Conservation (phyloP, 176 grass and related monocot genomes). For the Alloteropsis semialata region DNA sequence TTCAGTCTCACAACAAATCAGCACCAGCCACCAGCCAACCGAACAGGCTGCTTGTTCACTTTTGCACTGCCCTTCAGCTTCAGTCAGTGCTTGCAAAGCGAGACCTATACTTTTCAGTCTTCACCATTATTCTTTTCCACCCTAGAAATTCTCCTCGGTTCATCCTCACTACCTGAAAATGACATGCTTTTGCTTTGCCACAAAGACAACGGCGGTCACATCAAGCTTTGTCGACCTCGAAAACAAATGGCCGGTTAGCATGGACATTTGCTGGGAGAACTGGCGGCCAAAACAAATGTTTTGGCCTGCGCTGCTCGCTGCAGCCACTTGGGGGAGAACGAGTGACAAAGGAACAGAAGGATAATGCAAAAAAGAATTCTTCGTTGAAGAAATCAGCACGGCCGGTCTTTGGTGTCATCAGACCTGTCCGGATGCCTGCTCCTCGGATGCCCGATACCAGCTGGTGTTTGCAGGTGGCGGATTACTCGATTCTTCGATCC, state of each 20-base stretch:
- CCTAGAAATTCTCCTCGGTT: not conserved
- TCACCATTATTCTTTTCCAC: not conserved
- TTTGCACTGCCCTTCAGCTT: too few species aligned
- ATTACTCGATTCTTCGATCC: too few species aligned
- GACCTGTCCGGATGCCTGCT: not conserved
- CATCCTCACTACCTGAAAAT: not conserved
- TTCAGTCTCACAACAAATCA: too few species aligned
- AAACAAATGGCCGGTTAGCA: not conserved
- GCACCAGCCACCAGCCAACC: too few species aligned
- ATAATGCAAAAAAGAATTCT: not conserved
- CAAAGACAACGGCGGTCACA: not conserved
- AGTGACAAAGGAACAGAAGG: not conserved
- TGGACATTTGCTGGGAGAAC: not conserved
- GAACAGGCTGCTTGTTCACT: too few species aligned
- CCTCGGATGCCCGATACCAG: too few species aligned
- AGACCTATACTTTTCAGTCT: not conserved
- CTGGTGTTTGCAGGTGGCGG: too few species aligned
- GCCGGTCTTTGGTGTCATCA: not conserved
- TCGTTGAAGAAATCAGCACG: not conserved
- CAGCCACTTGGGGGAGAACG: not conserved
- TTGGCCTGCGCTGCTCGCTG: not conserved
- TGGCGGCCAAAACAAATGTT: not conserved
- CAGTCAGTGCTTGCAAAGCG: not conserved
- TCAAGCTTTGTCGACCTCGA: not conserved
- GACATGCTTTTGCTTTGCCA: not conserved